Percentiles rank a stretch among this genome's conserved stretches.
These are phyloP conservation scores for Candida quercuum DNA, from an alignment of 805 yeast genomes.

Conservation along the genomic window DNA sequence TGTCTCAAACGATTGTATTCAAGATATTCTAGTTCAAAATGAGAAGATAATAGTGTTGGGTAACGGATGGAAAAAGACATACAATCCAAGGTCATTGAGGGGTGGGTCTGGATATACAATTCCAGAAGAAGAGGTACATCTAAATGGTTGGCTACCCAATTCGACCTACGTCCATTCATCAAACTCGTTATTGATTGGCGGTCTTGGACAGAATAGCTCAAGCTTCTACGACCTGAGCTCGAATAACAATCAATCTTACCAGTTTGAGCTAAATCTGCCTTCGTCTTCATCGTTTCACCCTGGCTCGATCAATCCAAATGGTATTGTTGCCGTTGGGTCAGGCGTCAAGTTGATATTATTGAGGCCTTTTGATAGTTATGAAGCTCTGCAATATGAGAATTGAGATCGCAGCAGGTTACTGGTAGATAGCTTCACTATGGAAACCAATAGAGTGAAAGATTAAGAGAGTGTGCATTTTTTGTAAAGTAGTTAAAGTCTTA, in stretches of 20 bases:
- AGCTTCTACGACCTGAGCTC: conserved; percentile 19
- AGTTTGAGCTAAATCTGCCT: conserved; percentile 19
- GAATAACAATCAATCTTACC: conserved; percentile 14
- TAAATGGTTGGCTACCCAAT: conserved; percentile 18
- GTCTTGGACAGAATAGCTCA: conserved; percentile 16
- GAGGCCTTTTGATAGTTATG: conserved; percentile 24
- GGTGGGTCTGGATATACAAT: conserved; percentile 32
- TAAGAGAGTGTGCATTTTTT: no score
- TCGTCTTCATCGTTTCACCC: conserved; percentile 13
- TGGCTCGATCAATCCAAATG: conserved; percentile 20
- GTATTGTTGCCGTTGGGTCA: conserved; percentile 19
- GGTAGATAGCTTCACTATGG: no score
- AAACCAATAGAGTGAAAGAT: no score
- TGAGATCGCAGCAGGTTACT: no score
- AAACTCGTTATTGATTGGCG: conserved; percentile 16
- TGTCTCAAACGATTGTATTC: conserved; percentile 9
- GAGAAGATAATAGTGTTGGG: conserved; percentile 27
- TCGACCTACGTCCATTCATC: conserved; percentile 15
- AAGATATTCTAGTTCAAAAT: conserved; percentile 19
- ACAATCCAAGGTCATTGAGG: conserved; percentile 16
- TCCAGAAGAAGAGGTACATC: conserved; percentile 11
- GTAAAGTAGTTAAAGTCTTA: no score
- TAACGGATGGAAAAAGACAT: conserved; percentile 30
- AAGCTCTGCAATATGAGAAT: no score
- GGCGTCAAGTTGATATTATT: conserved; percentile 19